Conservation (phyloP, 176 grass and related monocot species). For the Rhynchospora breviuscula region DNA sequence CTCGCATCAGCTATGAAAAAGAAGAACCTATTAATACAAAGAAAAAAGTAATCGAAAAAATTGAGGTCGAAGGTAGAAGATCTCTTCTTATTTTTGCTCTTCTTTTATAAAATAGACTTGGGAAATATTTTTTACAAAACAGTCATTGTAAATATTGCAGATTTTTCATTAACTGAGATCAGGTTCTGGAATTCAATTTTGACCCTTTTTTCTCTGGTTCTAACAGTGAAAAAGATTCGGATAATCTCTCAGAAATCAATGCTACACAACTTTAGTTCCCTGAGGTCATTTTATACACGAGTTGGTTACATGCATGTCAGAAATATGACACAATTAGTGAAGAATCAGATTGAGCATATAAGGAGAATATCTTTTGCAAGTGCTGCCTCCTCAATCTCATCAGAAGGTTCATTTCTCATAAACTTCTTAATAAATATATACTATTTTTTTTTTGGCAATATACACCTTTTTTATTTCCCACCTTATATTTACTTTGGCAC, state of each 20-base stretch:
- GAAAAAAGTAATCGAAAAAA: slow-evolving; percentile 69
- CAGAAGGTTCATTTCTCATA: slow-evolving; percentile 42
- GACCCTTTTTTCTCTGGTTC: slow-evolving; percentile 16
- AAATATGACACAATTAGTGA: slow-evolving; percentile 66
- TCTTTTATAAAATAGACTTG: not conserved
- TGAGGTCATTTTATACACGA: slow-evolving; percentile 74
- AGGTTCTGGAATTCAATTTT: not conserved
- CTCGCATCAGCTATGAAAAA: slow-evolving; percentile 50
- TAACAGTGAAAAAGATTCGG: slow-evolving; percentile 77
- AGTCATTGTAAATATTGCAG: not conserved
- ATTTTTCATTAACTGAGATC: slow-evolving; percentile 10
- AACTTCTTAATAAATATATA: not conserved
- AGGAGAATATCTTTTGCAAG: slow-evolving; percentile 54
- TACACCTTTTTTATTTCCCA: not conserved
- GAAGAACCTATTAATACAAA: slow-evolving; percentile 52
- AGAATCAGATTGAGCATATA: slow-evolving; percentile 55
- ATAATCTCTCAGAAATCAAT: slow-evolving; percentile 57
- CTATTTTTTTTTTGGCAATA: not conserved
- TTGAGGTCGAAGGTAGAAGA: slow-evolving; percentile 83
- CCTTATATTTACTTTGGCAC: not conserved
- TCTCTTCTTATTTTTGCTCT: not conserved
- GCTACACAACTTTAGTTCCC: slow-evolving; percentile 61
- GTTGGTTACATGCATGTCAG: slow-evolving; percentile 73
- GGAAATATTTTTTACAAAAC: not conserved
- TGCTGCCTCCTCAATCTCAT: slow-evolving; percentile 44